Percentiles rank a stretch among this genome's conserved stretches.
Conservation (phyloP, 768 basidiomycete genomes). For the Mycena sanguinolenta region DNA sequence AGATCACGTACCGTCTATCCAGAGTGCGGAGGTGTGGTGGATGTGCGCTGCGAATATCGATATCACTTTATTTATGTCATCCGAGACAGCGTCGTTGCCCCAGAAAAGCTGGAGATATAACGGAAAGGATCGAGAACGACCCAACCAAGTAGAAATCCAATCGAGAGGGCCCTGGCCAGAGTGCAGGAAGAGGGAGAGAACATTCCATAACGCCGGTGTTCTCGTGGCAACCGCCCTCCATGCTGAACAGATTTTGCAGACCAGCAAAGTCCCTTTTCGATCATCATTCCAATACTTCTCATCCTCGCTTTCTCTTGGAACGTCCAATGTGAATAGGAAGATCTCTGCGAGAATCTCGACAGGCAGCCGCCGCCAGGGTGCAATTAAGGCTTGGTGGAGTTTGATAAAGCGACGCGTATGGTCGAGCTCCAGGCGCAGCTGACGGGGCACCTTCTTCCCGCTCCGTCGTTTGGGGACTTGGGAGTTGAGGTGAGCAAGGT, state of each 20-base stretch:
- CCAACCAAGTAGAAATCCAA: slow-evolving; percentile 30
- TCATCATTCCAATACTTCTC: slow-evolving; percentile 25
- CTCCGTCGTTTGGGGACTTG: slow-evolving; percentile 24
- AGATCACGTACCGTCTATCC: slow-evolving; percentile 17
- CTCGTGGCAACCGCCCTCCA: slow-evolving; percentile 27
- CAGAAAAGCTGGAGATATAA: slow-evolving; percentile 25
- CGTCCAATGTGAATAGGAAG: slow-evolving; percentile 19
- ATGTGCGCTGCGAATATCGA: slow-evolving; percentile 20
- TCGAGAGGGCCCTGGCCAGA: not conserved
- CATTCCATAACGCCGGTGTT: slow-evolving; percentile 30
- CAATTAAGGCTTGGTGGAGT: slow-evolving; percentile 28
- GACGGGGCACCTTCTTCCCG: slow-evolving; percentile 20
- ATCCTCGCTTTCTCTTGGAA: not conserved
- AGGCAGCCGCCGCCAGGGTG: slow-evolving; percentile 29
- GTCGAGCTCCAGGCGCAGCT: slow-evolving; percentile 25
- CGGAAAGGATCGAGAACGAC: slow-evolving; percentile 28
- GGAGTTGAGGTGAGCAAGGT: slow-evolving; percentile 26
- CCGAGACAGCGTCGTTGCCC: slow-evolving; percentile 2
- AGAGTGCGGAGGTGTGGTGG: slow-evolving; percentile 22
- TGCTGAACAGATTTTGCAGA: slow-evolving; percentile 20
- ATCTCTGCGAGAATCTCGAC: slow-evolving; percentile 25
- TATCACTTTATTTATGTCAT: slow-evolving; percentile 16
- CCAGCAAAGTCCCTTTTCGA: slow-evolving; percentile 15
- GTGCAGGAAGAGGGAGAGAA: slow-evolving; percentile 12
- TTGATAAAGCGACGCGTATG: slow-evolving; percentile 18